A percentile compares a stretch with the other conserved stretches of the same genome.
Conservation (phyloP, 345 rosid species). For the Geranium brycei region DNA sequence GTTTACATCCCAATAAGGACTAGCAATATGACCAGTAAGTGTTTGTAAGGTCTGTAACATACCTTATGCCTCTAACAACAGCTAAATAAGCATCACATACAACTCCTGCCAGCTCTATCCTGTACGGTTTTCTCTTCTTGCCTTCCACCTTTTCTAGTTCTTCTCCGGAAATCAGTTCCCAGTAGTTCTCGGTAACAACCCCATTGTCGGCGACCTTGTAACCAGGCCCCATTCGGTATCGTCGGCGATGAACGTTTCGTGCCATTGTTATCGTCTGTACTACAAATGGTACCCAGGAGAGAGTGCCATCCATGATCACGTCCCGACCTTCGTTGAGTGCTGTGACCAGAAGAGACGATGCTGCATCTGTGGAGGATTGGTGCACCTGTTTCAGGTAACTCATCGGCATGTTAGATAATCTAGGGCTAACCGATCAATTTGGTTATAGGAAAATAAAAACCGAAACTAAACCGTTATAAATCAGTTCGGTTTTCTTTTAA, state of each 20-base stretch:
- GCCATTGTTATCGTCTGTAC: slow-evolving; percentile 87
- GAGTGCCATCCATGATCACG: slow-evolving; percentile 92
- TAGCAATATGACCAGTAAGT: background rate
- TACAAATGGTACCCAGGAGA: slow-evolving; percentile 85
- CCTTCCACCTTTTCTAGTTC: slow-evolving; percentile 36
- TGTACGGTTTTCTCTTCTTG: slow-evolving; percentile 58
- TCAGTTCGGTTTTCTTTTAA: no score
- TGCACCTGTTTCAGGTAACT: slow-evolving; percentile 45
- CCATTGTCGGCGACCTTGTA: slow-evolving; percentile 56
- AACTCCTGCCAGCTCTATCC: slow-evolving; percentile 89
- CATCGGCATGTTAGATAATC: background rate
- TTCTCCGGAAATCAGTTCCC: slow-evolving; percentile 59
- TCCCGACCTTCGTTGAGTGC: slow-evolving; percentile 88
- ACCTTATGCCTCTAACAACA: slow-evolving; percentile 90
- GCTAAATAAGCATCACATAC: slow-evolving; percentile 92
- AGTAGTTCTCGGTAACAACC: slow-evolving; percentile 55
- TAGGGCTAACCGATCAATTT: no score
- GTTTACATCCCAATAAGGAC: background rate
- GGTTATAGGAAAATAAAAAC: no score
- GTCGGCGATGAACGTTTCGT: slow-evolving; percentile 63
- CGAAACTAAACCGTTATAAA: no score
- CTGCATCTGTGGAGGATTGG: slow-evolving; percentile 92
- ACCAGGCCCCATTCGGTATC: slow-evolving; percentile 83
- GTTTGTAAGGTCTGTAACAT: background rate
- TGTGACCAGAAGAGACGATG: slow-evolving; percentile 82